These are phyloP conservation scores for Calonectria ilicicola DNA, from an alignment of 2,329 filamentous ascomycete genomes.

Conservation along the genomic window DNA sequence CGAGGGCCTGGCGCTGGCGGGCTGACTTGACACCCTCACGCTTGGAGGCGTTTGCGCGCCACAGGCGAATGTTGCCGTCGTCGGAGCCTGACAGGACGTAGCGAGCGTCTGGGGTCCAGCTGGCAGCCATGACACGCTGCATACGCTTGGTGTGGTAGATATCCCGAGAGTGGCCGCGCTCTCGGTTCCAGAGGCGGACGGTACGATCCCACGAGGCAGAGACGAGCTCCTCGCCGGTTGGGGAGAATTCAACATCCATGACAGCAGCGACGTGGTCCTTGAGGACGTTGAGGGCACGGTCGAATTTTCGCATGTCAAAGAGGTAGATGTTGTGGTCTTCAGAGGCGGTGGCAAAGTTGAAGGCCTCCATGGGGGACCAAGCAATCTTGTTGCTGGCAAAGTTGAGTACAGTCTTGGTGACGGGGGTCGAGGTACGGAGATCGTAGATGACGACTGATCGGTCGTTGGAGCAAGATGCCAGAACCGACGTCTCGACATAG, in stretches of 20 bases:
- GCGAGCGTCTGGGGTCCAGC: slow-evolving; percentile 89
- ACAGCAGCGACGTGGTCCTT: slow-evolving; percentile 92
- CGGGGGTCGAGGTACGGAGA: slow-evolving; percentile 84
- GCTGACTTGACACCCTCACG: slow-evolving; percentile 88
- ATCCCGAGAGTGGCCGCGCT: slow-evolving; percentile 86
- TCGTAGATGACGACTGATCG: slow-evolving; percentile 92
- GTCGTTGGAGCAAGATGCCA: slow-evolving; percentile 88
- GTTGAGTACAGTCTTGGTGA: slow-evolving; percentile 83
- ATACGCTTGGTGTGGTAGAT: slow-evolving; percentile 98
- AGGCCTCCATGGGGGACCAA: slow-evolving; percentile 98
- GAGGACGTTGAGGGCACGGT: slow-evolving; percentile 87
- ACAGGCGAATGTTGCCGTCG: slow-evolving; percentile 89
- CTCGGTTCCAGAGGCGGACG: slow-evolving; percentile 85
- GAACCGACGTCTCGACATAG: slow-evolving; percentile 90
- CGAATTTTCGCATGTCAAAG: slow-evolving; percentile 94
- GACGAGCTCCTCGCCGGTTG: slow-evolving; percentile 93
- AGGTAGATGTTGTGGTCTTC: slow-evolving; percentile 92
- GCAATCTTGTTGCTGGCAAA: slow-evolving; percentile 86
- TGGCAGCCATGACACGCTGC: slow-evolving; percentile 90
- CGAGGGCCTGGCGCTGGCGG: slow-evolving; percentile 85
- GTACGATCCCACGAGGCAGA: slow-evolving; percentile 89
- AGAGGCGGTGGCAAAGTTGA: slow-evolving; percentile 92
- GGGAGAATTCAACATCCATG: slow-evolving; percentile 96
- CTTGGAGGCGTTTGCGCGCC: slow-evolving; percentile 87
- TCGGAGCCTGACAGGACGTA: slow-evolving; percentile 93